These are phyloP conservation scores for Anisodus tanguticus DNA, from an alignment of 257 asterid species.

Conservation along the genomic window DNA sequence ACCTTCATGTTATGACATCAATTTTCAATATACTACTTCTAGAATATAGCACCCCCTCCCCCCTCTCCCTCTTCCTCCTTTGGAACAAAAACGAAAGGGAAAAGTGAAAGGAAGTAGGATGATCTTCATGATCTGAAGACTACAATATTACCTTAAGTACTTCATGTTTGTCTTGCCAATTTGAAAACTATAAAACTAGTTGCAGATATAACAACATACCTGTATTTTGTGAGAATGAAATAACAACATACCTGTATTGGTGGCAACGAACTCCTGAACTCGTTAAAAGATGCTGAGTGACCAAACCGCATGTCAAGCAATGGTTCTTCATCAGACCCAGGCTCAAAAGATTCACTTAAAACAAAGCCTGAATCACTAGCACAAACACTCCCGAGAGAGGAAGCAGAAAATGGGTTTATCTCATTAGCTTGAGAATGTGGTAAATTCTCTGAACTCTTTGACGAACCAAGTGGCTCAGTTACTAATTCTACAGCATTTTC, in stretches of 20 bases:
- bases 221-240: too few relatives aligned
- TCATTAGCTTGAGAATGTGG: slow-evolving; percentile 46
- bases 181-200: slow-evolving; percentile 27
- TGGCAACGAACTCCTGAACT: slow-evolving; percentile 47
- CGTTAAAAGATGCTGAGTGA: slow-evolving; percentile 49
- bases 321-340: slow-evolving; percentile 47
- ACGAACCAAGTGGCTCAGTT: slow-evolving; percentile 37
- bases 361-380: slow-evolving; percentile 51
- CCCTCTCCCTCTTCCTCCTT: background rate
- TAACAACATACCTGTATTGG: slow-evolving; percentile 57
- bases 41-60: background rate
- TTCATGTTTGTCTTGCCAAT: slow-evolving; percentile 3
- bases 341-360: slow-evolving; percentile 54
- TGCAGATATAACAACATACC: background rate
- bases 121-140: background rate
- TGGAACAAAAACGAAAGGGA: background rate
- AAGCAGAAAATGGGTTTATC: slow-evolving; percentile 62
- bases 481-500: slow-evolving; percentile 48
- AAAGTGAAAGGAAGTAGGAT: background rate
- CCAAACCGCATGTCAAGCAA: slow-evolving; percentile 49
- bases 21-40: background rate
- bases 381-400: slow-evolving; percentile 49
- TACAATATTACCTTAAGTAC: background rate
- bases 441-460: slow-evolving; percentile 48
- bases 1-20: background rate